phyloP scores from a whole-genome alignment of 768 basidiomycete genomes.

The Pleurotus sapidus region DNA sequence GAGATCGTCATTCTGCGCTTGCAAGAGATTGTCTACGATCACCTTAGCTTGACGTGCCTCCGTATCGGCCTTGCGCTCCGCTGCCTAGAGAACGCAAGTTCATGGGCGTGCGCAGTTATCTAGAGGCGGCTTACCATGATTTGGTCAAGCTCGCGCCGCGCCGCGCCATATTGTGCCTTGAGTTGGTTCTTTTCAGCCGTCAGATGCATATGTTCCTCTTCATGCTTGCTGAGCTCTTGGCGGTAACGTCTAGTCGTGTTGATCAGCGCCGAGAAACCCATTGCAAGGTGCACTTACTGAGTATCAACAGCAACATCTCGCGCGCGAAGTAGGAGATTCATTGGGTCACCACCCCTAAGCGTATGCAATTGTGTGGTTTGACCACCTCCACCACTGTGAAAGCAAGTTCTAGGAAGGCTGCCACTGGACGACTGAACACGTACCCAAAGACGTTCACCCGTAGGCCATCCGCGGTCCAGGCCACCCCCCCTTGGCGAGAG shows the following conservation, averaged over 20 bases:
- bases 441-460: constrained; percentile 64
- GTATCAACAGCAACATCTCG: constrained; percentile 47
- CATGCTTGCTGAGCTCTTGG: constrained; percentile 32
- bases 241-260: constrained; percentile 40
- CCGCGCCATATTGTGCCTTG: constrained; percentile 23
- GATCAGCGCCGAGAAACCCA: too few relatives aligned
- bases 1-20: constrained; percentile 67
- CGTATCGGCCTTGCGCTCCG: constrained; percentile 24
- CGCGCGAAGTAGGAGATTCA: constrained; percentile 50
- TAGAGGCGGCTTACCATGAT: constrained; percentile 28
- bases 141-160: constrained; percentile 24
- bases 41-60: constrained; percentile 28
- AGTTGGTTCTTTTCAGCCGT: constrained; percentile 22
- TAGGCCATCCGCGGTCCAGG: constrained; percentile 64
- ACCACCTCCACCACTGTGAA: constrained; percentile 64
- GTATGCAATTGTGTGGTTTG: constrained; percentile 39
- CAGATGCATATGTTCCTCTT: constrained; percentile 31
- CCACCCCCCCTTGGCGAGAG: constrained; percentile 39
- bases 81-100: constrained; percentile 16
- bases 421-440: constrained; percentile 14
- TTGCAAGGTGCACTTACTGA: constrained; percentile 29
- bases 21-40: constrained; percentile 39
- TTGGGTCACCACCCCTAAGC: constrained; percentile 27
- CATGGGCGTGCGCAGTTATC: constrained; percentile 1
- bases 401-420: not conserved